phyloP scores from a whole-genome alignment of 1,284 basidiomycete species.

The Rhodotorula sp. region DNA sequence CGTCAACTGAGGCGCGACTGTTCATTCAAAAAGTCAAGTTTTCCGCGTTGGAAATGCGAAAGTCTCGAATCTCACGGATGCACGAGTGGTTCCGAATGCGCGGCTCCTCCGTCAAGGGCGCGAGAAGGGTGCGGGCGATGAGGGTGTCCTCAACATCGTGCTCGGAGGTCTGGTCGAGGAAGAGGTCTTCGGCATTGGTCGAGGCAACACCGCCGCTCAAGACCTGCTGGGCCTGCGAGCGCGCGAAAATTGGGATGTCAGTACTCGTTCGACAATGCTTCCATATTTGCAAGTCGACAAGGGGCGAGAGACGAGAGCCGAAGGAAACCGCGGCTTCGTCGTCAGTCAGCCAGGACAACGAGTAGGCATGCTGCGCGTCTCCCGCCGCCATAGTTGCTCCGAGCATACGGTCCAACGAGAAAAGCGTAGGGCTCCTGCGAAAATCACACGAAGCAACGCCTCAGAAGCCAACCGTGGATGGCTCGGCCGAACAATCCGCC shows the following conservation, averaged over 20 bases:
- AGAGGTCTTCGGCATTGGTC: constrained; percentile 47
- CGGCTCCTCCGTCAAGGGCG: constrained; percentile 43
- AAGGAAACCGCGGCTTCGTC: not conserved
- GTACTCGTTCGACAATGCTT: not conserved
- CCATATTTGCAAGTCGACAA: too few relatives aligned
- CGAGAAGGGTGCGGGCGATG: constrained; percentile 44
- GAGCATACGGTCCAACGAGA: too few relatives aligned
- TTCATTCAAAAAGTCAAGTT: too few relatives aligned
- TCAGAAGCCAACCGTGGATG: too few relatives aligned
- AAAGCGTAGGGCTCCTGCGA: too few relatives aligned
- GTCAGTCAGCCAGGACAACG: too few relatives aligned
- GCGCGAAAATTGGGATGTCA: constrained; percentile 8
- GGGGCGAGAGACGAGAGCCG: too few relatives aligned
- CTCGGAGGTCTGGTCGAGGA: constrained; percentile 49
- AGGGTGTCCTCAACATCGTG: constrained; percentile 40
- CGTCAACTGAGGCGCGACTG: constrained; percentile 50
- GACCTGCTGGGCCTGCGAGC: constrained; percentile 33
- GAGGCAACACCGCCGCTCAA: constrained; percentile 43
- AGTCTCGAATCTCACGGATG: constrained; percentile 39
- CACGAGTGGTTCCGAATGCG: constrained; percentile 51
- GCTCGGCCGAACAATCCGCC: not conserved
- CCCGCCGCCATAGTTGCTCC: too few relatives aligned
- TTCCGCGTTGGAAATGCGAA: too few relatives aligned
- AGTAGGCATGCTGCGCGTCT: too few relatives aligned
- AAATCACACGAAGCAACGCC: too few relatives aligned